Evolutionary conservation across 2,329 filamentous ascomycete genomes (phyloP).

Genomic region (Alternaria sp.): DNA sequence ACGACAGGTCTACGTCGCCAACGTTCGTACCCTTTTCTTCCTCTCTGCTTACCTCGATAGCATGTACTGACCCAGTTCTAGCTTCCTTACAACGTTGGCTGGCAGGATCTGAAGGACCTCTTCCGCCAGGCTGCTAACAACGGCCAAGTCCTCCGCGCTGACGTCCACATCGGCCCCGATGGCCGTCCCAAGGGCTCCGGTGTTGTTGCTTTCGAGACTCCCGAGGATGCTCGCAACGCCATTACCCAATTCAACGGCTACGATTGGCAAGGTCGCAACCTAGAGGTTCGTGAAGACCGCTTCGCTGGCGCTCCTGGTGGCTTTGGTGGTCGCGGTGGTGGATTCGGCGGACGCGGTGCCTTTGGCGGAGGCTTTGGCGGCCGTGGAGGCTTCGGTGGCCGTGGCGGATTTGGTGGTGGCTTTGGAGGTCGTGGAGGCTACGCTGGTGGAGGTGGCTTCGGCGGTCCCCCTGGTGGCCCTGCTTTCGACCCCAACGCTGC

Average conservation of each 20-base stretch:
- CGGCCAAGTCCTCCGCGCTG: constrained; percentile 79
- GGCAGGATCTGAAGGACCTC: constrained; percentile 98
- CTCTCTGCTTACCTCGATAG: constrained; percentile 33
- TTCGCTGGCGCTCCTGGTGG: constrained; percentile 71
- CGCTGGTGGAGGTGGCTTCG: constrained; percentile 48
- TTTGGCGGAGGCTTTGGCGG: constrained; percentile 43
- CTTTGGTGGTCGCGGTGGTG: constrained; percentile 45
- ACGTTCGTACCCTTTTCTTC: constrained; percentile 73
- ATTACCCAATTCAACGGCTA: constrained; percentile 99
- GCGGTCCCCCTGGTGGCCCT: constrained; percentile 45
- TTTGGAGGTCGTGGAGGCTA: constrained; percentile 46
- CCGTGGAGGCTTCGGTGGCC: constrained; percentile 56
- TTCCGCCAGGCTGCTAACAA: constrained; percentile 80
- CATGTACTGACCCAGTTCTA: constrained; percentile 55
- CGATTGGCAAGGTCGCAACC: constrained; percentile 92
- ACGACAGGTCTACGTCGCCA: constrained; percentile 95
- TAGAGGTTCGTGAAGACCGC: constrained; percentile 96
- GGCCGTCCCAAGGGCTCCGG: constrained; percentile 95
- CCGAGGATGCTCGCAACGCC: constrained; percentile 92
- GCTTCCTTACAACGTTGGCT: constrained; percentile 97
- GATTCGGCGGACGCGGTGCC: constrained; percentile 38
- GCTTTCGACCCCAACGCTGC: constrained; percentile 57
- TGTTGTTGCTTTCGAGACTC: constrained; percentile 93
- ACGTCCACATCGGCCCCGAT: constrained; percentile 90
- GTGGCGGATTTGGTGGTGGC: constrained; percentile 62